Evolutionary conservation across 2,329 filamentous ascomycete species (phyloP).

Genomic region (Karstenula rhodostoma): DNA sequence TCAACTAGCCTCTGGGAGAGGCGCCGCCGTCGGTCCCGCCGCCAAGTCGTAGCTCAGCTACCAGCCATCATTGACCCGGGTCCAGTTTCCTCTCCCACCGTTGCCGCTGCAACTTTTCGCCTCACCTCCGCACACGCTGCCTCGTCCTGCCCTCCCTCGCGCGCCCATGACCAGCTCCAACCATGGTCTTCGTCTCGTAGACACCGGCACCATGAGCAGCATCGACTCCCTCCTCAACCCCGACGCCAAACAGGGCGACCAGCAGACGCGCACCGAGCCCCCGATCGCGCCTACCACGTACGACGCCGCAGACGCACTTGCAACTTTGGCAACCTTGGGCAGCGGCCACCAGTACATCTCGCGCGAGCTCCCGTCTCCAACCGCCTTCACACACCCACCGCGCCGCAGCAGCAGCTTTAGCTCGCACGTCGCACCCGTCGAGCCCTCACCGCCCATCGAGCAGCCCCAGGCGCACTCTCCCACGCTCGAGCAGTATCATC

Average conservation of each 20-base stretch:
- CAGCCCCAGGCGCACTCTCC: slow-evolving; percentile 50
- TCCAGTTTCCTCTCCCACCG: slow-evolving; percentile 9
- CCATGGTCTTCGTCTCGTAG: slow-evolving; percentile 16
- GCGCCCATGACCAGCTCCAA: slow-evolving; percentile 1
- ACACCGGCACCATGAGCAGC: slow-evolving; percentile 40
- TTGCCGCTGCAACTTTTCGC: slow-evolving; percentile 1
- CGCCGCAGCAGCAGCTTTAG: slow-evolving; percentile 47
- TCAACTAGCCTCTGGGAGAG: neutral
- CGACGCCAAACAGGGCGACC: slow-evolving; percentile 28
- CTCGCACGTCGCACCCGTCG: slow-evolving; percentile 45
- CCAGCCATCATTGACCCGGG: slow-evolving; percentile 6
- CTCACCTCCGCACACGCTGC: neutral
- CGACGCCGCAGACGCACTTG: slow-evolving; percentile 53
- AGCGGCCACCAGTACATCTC: slow-evolving; percentile 42
- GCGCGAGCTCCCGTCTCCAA: slow-evolving; percentile 44
- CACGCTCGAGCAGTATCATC: slow-evolving; percentile 58
- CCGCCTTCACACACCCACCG: slow-evolving; percentile 37
- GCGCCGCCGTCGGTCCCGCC: slow-evolving; percentile 6
- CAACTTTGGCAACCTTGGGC: slow-evolving; percentile 44
- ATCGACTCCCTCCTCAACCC: slow-evolving; percentile 49
- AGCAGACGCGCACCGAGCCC: slow-evolving; percentile 15
- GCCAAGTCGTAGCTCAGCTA: neutral
- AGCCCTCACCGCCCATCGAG: slow-evolving; percentile 50
- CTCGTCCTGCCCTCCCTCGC: neutral
- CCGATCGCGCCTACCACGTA: slow-evolving; percentile 33